Evolutionary conservation across 1,139 yeast species (phyloP).

Genomic region (Pichia sp.): DNA sequence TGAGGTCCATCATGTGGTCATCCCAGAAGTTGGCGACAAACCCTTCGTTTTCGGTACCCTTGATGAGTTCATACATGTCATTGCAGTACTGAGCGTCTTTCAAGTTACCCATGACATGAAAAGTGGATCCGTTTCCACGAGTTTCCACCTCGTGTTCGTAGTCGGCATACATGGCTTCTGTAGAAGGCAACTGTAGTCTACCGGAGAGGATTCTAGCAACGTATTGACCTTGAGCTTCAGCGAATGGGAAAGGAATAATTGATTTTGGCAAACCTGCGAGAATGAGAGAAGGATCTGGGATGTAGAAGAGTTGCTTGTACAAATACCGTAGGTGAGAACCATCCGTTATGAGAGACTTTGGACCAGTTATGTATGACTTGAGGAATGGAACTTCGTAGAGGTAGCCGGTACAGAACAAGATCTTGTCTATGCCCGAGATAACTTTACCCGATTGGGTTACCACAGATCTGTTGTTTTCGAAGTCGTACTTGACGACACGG

Average conservation of each 20-base stretch:
- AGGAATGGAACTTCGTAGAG: conserved; percentile 43
- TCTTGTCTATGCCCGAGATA: conserved; percentile 36
- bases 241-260: conserved; percentile 46
- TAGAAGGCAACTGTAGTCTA: conserved; percentile 37
- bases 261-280: conserved; percentile 40
- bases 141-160: conserved; percentile 24
- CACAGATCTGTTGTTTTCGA: conserved; percentile 33
- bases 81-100: conserved; percentile 32
- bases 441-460: conserved; percentile 33
- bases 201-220: conserved; percentile 44
- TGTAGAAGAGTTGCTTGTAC: conserved; percentile 44
- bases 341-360: conserved; percentile 33
- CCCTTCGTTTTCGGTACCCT: conserved; percentile 29
- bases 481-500: conserved; percentile 31
- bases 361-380: conserved; percentile 31
- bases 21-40: conserved; percentile 32
- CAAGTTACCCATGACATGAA: conserved; percentile 31
- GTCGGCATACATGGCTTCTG: conserved; percentile 33
- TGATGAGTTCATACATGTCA: conserved; percentile 26
- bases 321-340: conserved; percentile 37
- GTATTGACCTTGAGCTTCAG: conserved; percentile 46
- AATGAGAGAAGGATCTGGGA: conserved; percentile 43
- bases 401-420: conserved; percentile 50
- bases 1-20: conserved; percentile 24
- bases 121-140: conserved; percentile 30